phyloP scores from a whole-genome alignment of 345 rosid species.

The Theobroma cacao region DNA sequence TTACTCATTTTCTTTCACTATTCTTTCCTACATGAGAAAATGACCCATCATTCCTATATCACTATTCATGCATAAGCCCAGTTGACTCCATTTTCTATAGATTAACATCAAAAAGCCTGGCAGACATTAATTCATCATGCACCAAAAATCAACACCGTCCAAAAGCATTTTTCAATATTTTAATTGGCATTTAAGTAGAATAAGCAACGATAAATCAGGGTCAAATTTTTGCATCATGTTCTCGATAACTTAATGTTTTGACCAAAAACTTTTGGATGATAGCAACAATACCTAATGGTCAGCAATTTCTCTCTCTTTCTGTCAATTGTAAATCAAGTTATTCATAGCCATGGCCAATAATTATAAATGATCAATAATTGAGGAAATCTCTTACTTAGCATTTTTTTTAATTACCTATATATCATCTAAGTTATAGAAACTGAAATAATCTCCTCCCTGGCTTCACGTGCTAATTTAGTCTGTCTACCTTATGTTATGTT shows the following conservation, averaged over 20 bases:
- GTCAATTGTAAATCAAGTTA: not conserved
- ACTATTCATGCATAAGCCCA: slow-evolving; percentile 24
- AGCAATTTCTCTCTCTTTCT: not conserved
- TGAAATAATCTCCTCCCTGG: too few relatives aligned
- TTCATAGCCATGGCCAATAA: not conserved
- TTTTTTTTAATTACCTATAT: too few relatives aligned
- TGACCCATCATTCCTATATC: slow-evolving; percentile 26
- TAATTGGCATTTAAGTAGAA: not conserved
- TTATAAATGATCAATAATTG: not conserved
- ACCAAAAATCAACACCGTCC: slow-evolving; percentile 3
- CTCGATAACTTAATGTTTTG: slow-evolving; percentile 1
- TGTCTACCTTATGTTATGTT: too few relatives aligned
- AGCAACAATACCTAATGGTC: not conserved
- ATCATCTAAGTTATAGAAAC: too few relatives aligned
- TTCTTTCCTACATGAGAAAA: slow-evolving; percentile 18
- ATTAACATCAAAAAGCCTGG: slow-evolving; percentile 3
- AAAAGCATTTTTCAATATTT: not conserved
- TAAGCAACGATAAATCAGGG: not conserved
- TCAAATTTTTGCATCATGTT: slow-evolving; percentile 8
- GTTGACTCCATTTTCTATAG: slow-evolving; percentile 25
- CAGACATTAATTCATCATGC: not conserved
- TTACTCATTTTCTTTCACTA: slow-evolving; percentile 31
- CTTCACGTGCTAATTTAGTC: too few relatives aligned
- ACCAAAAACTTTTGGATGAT: not conserved
- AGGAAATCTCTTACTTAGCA: not conserved